Evolutionary conservation across 768 basidiomycete species (phyloP), one percentile per base, ranked within the genome.

Genomic region (Podaxis sp.): DNA sequence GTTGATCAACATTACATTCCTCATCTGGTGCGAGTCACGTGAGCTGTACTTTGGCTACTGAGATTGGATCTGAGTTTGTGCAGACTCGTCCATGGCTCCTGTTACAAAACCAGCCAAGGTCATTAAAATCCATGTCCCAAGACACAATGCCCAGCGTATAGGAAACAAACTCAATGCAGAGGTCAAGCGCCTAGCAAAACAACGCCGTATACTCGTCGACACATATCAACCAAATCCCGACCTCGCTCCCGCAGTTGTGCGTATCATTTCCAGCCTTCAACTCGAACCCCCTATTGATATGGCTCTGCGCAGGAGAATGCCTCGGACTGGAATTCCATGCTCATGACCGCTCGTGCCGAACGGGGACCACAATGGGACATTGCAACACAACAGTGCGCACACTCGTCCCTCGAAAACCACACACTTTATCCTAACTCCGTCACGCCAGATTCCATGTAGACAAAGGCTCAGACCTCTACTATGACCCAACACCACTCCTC

Each of bases 321-420:
- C 9, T 91, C 90, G 9, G 89, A 92, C 66, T 93, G 92, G 92
- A 94, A 94, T 67, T 93, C 91, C 0, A 67, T 92, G 57, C 78
- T 94, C 51, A 82, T 85, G 63, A 88, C 87, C 27, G 92, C 92
- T 2, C 83, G 92, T 40, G 92, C 91, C 7, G 86, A 89, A 63
- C 80, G 92, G 63, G 92, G 92, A 0, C 92, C 92, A 3, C 91
- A 93, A 68, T 94, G 91, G 91, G 92, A 94, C 71, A 79, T 93
- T 41, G 90, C 90, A 17, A 92, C 92, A 13, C 91, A 94, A 71
- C 87, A 90, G 92, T 93, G 67, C 67, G 89, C 81, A 33, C n/a
- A 52, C 53, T 63, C 15, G 4, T 19, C 51, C 38, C 29, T 52
- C 2, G 9, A 24, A 15, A 29, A 24, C 61, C 47, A 17, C 38